phyloP scores from a whole-genome alignment of 2,329 filamentous ascomycete species.

The Lasiodiplodia citricola region DNA sequence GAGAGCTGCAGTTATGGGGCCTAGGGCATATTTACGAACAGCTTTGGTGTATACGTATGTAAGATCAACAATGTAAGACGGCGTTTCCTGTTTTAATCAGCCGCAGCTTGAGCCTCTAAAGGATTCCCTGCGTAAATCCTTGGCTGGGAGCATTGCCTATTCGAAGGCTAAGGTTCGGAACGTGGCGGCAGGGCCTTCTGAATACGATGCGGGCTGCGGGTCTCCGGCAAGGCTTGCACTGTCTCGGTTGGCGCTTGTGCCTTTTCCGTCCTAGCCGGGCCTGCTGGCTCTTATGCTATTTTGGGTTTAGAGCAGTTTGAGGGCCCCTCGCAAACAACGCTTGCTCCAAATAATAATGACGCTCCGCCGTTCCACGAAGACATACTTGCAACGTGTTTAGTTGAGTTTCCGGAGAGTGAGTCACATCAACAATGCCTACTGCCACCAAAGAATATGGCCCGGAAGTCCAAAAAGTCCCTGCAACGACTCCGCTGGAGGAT shows the following conservation, averaged over 20 bases:
- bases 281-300: conserved; percentile 1
- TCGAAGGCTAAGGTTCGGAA: neutral
- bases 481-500: conserved; percentile 27
- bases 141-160: neutral
- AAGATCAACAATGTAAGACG: neutral
- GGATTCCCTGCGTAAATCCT: neutral
- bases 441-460: neutral
- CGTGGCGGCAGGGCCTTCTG: neutral
- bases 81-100: neutral
- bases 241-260: neutral
- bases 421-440: neutral
- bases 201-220: neutral
- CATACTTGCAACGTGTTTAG: neutral
- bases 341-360: neutral
- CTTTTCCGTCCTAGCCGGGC: neutral
- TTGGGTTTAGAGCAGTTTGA: neutral
- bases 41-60: neutral
- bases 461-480: conserved; percentile 28
- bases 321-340: neutral
- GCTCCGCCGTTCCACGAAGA: neutral
- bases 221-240: neutral
- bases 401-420: too few relatives aligned
- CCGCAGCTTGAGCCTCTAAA: neutral
- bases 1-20: neutral
- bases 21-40: neutral